phyloP scores from a whole-genome alignment of 2,329 filamentous ascomycete genomes.

The Thelonectria rubi region DNA sequence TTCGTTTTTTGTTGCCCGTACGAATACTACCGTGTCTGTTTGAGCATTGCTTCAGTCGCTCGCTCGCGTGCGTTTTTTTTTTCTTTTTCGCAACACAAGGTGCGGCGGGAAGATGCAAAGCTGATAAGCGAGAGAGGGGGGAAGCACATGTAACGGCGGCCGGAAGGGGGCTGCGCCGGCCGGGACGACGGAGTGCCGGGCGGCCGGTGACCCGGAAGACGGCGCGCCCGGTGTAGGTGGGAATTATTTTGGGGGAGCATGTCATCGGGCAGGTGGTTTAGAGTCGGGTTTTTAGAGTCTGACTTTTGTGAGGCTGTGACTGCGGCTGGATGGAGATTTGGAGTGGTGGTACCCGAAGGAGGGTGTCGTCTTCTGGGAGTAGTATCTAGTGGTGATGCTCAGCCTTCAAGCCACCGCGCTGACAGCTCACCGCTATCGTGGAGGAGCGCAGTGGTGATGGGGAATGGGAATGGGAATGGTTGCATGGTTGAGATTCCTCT shows the following conservation, averaged over 20 bases:
- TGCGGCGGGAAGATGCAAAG: constrained; percentile 6
- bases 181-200: constrained; percentile 27
- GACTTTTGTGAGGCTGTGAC: background rate
- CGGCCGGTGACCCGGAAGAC: constrained; percentile 14
- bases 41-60: constrained; percentile 1
- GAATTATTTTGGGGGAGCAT: background rate
- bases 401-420: too few relatives aligned
- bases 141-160: background rate
- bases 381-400: too few relatives aligned
- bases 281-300: background rate
- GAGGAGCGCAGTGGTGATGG: too few relatives aligned
- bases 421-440: too few relatives aligned
- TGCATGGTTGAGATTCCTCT: too few relatives aligned
- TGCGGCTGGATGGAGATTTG: too few relatives aligned
- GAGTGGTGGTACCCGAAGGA: background rate
- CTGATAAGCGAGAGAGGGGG: background rate
- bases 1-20: background rate
- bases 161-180: constrained; percentile 26
- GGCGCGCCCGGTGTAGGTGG: constrained; percentile 1
- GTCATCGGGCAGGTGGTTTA: constrained; percentile 8
- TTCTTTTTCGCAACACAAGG: constrained; percentile 18
- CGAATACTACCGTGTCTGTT: background rate
- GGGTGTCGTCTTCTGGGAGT: background rate
- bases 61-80: constrained; percentile 3
- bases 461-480: too few relatives aligned